A percentile compares a stretch with the other conserved stretches of the same genome.
These are phyloP conservation scores for Fusarium stilboides DNA, from an alignment of 2,329 filamentous ascomycete genomes.

Conservation along the genomic window DNA sequence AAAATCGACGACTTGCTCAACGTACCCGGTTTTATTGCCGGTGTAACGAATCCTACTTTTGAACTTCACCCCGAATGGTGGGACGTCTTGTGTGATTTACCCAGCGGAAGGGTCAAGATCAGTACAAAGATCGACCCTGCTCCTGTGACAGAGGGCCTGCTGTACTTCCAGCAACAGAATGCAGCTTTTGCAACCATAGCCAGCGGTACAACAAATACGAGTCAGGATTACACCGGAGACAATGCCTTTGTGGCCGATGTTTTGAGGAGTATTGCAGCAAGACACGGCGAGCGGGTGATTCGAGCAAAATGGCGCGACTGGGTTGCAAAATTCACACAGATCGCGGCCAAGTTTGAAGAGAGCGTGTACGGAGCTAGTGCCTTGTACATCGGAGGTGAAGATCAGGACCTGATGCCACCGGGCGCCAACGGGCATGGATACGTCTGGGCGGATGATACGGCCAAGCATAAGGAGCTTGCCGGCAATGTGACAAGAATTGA, in stretches of 20 bases:
- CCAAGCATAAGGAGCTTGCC: slow-evolving; percentile 87
- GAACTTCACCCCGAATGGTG: slow-evolving; percentile 97
- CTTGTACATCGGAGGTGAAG: slow-evolving; percentile 85
- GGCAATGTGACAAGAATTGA: slow-evolving; percentile 95
- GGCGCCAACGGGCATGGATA: slow-evolving; percentile 88
- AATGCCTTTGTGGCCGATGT: slow-evolving; percentile 90
- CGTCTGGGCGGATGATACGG: slow-evolving; percentile 89
- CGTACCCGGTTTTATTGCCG: slow-evolving; percentile 97
- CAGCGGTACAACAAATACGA: slow-evolving; percentile 58
- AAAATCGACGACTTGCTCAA: slow-evolving; percentile 97
- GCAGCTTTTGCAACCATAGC: slow-evolving; percentile 67
- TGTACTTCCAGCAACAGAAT: slow-evolving; percentile 90
- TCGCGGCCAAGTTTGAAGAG: slow-evolving; percentile 95
- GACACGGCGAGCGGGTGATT: slow-evolving; percentile 91
- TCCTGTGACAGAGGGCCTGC: slow-evolving; percentile 84
- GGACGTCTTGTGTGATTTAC: slow-evolving; percentile 95
- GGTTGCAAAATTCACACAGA: slow-evolving; percentile 93
- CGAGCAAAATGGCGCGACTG: slow-evolving; percentile 94
- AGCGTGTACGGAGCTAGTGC: slow-evolving; percentile 94
- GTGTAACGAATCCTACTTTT: slow-evolving; percentile 97
- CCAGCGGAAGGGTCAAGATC: slow-evolving; percentile 94
- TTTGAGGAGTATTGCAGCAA: slow-evolving; percentile 83
- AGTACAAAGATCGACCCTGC: slow-evolving; percentile 88
- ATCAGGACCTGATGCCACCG: slow-evolving; percentile 71
- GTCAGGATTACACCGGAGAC: slow-evolving; percentile 85